Percentiles rank a stretch among this genome's conserved stretches.
phyloP scores from a whole-genome alignment of 1,139 yeast genomes.

The Blastobotrys persicus region DNA sequence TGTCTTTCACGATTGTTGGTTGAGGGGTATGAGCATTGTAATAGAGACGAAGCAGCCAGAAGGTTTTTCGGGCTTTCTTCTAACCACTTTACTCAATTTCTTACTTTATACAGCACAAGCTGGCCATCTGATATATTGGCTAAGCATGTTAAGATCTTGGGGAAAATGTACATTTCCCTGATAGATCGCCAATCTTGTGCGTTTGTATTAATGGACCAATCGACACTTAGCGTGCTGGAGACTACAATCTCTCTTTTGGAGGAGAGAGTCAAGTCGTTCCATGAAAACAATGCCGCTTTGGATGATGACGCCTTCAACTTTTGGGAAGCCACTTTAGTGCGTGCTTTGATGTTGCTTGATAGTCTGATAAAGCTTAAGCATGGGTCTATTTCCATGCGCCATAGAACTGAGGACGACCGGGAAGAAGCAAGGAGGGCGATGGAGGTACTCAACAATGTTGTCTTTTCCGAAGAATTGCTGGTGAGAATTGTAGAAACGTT shows the following conservation, averaged over 20 bases:
- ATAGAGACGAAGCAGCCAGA: constrained; percentile 54
- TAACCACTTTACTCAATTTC: constrained; percentile 14
- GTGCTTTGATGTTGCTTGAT: constrained; percentile 66
- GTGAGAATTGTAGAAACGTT: constrained; percentile 61
- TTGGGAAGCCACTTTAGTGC: constrained; percentile 76
- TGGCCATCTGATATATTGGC: constrained; percentile 56
- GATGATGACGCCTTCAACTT: constrained; percentile 43
- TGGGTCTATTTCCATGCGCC: constrained; percentile 66
- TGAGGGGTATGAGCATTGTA: constrained; percentile 73
- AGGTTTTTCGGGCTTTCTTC: constrained; percentile 50
- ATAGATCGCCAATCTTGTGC: constrained; percentile 62
- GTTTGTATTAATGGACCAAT: constrained; percentile 52
- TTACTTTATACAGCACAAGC: constrained; percentile 43
- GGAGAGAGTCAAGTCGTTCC: constrained; percentile 59
- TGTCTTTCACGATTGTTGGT: constrained; percentile 68
- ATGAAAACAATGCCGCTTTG: constrained; percentile 37
- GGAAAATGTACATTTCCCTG: constrained; percentile 66
- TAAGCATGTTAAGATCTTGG: constrained; percentile 69
- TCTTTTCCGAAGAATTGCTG: constrained; percentile 58
- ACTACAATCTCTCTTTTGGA: constrained; percentile 59
- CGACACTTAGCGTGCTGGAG: constrained; percentile 23
- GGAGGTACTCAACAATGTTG: constrained; percentile 47
- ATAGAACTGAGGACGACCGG: constrained; percentile 52
- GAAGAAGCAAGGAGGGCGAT: constrained; percentile 61
- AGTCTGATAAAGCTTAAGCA: constrained; percentile 61